These are phyloP conservation scores for Prunus persica DNA, from an alignment of 306 rosid genomes.

Conservation along the genomic window DNA sequence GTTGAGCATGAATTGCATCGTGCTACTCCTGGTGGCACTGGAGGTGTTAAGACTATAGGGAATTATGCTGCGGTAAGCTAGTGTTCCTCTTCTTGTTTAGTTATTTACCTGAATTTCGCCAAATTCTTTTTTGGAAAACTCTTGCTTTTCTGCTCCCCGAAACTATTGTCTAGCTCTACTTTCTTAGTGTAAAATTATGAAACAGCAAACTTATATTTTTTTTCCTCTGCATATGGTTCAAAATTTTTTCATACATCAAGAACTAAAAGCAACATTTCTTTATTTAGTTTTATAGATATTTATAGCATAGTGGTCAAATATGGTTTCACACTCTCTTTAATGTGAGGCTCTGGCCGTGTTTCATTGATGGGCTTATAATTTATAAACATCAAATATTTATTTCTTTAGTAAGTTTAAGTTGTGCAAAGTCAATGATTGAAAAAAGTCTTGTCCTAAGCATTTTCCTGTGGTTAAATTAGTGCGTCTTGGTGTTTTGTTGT, in stretches of 20 bases:
- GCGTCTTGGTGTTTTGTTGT: not conserved
- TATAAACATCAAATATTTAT: not conserved
- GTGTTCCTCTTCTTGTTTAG: conserved; percentile 4
- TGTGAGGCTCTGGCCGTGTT: not conserved
- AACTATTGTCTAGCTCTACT: not conserved
- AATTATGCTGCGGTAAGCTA: conserved; percentile 94
- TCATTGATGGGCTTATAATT: not conserved
- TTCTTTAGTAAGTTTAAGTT: not conserved
- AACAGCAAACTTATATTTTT: not conserved
- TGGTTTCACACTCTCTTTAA: not conserved
- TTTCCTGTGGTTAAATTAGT: not conserved
- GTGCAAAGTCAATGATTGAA: not conserved
- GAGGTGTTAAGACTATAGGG: conserved; percentile 97
- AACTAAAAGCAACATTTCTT: not conserved
- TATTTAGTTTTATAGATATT: not conserved
- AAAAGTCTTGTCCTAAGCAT: not conserved
- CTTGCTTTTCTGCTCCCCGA: conserved; percentile 13
- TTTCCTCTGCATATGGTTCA: not conserved
- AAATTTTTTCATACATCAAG: not conserved
- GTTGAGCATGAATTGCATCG: conserved; percentile 90
- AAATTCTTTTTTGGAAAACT: not conserved
- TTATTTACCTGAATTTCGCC: conserved; percentile 4
- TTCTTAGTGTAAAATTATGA: not conserved
- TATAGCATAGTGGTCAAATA: not conserved
- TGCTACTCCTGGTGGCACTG: conserved; percentile 98